Conservation (phyloP, 75 land plant species). For the Cunninghamia lanceolata region DNA sequence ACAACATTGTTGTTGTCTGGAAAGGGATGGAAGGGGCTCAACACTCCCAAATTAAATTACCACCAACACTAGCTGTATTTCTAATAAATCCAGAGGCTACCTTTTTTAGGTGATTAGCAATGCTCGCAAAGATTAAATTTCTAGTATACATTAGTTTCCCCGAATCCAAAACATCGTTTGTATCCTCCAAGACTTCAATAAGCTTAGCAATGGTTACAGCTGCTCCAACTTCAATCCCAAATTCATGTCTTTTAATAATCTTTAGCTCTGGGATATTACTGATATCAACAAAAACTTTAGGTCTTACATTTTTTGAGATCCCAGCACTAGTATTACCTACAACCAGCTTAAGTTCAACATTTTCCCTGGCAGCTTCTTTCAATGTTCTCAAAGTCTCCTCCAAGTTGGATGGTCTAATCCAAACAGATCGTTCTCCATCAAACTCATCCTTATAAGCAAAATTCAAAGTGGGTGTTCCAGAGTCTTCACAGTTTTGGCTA, state of each 20-base stretch:
- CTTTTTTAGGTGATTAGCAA: slow-evolving; percentile 70
- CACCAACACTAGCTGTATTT: slow-evolving; percentile 85
- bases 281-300: too few relatives aligned
- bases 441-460: not conserved
- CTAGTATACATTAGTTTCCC: not conserved
- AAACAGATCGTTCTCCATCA: slow-evolving; percentile 8
- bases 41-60: too few relatives aligned
- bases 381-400: slow-evolving; percentile 27
- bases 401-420: slow-evolving; percentile 42
- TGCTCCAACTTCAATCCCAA: too few relatives aligned
- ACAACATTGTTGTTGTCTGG: too few relatives aligned
- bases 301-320: too few relatives aligned
- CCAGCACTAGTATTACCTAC: slow-evolving; percentile 73
- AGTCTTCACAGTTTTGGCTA: not conserved
- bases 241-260: too few relatives aligned
- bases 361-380: not conserved
- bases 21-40: too few relatives aligned
- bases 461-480: slow-evolving; percentile 11
- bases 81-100: slow-evolving; percentile 21
- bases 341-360: slow-evolving; percentile 33
- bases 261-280: too few relatives aligned
- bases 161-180: not conserved
- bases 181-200: slow-evolving; percentile 37
- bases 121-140: slow-evolving; percentile 24
- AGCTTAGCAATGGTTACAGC: slow-evolving; percentile 39